Percentiles rank a stretch among this genome's conserved stretches.
Conservation (phyloP, 441 rosid genomes). For the Euphorbia celastroides region DNA sequence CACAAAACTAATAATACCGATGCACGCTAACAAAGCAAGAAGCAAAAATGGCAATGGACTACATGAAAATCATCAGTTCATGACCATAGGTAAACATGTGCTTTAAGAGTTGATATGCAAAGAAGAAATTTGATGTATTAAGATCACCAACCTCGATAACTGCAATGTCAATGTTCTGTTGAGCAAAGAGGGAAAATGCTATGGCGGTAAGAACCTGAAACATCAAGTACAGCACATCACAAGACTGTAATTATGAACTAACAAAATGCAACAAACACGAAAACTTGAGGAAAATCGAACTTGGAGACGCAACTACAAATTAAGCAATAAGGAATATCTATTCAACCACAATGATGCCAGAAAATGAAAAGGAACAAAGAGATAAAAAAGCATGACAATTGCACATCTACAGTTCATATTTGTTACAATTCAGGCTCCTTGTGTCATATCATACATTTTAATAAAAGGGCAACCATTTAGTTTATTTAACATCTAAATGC, state of each 20-base stretch:
- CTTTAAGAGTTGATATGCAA: background rate
- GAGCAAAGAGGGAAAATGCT: constrained; percentile 64
- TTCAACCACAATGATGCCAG: background rate
- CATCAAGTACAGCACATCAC: constrained; percentile 2
- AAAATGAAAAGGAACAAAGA: background rate
- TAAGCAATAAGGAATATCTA: background rate
- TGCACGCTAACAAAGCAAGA: background rate
- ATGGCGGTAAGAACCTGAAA: constrained; percentile 77
- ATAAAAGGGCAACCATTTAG: background rate
- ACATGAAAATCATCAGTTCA: background rate
- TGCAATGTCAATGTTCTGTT: constrained; percentile 62
- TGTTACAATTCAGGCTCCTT: background rate
- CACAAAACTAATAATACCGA: background rate
- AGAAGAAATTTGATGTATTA: constrained; percentile 7
- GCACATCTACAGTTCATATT: background rate
- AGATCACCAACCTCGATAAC: constrained; percentile 59
- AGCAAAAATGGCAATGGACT: background rate
- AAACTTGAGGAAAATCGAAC: background rate
- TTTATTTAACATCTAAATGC: background rate
- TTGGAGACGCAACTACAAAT: background rate
- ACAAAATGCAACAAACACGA: background rate
- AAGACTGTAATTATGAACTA: background rate
- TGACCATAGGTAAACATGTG: background rate
- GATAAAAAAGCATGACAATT: background rate
- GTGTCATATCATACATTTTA: too few relatives aligned